Base-by-base conservation (phyloP, 1,284 basidiomycete species). In the Ustilago lituana region DNA sequence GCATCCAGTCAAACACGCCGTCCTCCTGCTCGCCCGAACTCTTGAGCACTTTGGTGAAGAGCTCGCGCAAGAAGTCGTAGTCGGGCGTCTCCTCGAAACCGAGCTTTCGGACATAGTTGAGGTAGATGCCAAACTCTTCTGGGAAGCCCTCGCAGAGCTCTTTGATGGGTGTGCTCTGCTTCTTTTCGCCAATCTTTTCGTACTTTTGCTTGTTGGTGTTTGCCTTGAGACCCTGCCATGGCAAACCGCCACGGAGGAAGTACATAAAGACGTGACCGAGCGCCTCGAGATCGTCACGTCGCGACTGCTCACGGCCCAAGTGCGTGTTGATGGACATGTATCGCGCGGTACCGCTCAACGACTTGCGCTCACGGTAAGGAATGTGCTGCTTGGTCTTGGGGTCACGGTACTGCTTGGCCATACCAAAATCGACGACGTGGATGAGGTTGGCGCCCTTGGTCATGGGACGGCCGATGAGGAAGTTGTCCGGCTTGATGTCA, bases 311-410 rank as follows among this genome's bases (percentile, higher is more conserved):
- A 84, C 93, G 86, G 57, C 94, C 94, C 57, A 97, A 83, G 86
- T 97, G 94, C 44, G 94, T 96, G 84, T 97, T 97, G 84, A 97
- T 96, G 80, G 89, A 91, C 93, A 96, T 96, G 86, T 97, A 97
- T 41, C 94, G 89, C 31, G 94, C 94, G 3, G 94, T 97, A 27
- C 86, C 87, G 61, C 90, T 91, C 71, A 97, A 84, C 82, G 89
- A 91, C 87, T 97, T 96, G 77, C 93, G 87, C 84, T 97, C 94
- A 61, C 94, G 88, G 84, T 97, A 96, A 24, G 94, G 94, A 66
- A 97, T 97, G 84, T 97, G 94, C 82, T 93, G 92, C 84, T 94
- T 94, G 59, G 93, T 94, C 86, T 94, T 96, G 22, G 93, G 93
- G 83, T 97, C 94, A 43, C 94, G 89, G 82, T 96, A 97, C 83